phyloP scores from a whole-genome alignment of 2,329 filamentous ascomycete species.

The Ascochyta pisi region DNA sequence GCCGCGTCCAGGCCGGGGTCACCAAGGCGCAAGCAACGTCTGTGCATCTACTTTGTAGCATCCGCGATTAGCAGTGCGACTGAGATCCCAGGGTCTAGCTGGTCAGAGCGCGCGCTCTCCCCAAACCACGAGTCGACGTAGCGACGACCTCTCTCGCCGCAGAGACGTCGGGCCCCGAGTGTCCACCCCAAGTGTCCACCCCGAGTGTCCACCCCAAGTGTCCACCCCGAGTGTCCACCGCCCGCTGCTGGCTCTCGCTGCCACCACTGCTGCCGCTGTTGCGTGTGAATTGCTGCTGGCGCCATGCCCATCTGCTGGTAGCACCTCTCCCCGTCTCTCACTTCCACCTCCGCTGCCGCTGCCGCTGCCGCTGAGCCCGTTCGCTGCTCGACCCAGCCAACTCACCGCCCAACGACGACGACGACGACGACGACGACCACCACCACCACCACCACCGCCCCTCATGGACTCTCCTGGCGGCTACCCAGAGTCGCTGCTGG shows the following conservation, averaged over 20 bases:
- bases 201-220: no score
- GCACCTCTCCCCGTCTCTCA: not conserved
- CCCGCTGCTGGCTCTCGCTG: constrained; percentile 1
- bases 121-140: constrained; percentile 10
- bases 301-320: constrained; percentile 13
- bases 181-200: not conserved
- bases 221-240: no score
- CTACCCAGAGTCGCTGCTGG: constrained; percentile 59
- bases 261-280: constrained; percentile 1
- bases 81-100: constrained; percentile 10
- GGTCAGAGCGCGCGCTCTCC: constrained; percentile 9
- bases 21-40: constrained; percentile 12
- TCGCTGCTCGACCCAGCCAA: constrained; percentile 3
- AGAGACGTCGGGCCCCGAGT: constrained; percentile 2
- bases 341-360: constrained; percentile 4
- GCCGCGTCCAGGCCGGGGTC: constrained; percentile 7
- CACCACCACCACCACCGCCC: constrained; percentile 3
- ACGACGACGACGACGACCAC: not conserved
- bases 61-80: constrained; percentile 13
- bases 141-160: constrained; percentile 11
- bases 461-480: constrained; percentile 62
- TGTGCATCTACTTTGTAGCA: not conserved
- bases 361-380: constrained; percentile 14
- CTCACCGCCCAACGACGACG: constrained; percentile 8
- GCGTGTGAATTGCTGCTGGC: constrained; percentile 13